These are phyloP conservation scores for Perkinsus chesapeaki DNA, from an alignment of 169 alveolate species.

Conservation along the genomic window DNA sequence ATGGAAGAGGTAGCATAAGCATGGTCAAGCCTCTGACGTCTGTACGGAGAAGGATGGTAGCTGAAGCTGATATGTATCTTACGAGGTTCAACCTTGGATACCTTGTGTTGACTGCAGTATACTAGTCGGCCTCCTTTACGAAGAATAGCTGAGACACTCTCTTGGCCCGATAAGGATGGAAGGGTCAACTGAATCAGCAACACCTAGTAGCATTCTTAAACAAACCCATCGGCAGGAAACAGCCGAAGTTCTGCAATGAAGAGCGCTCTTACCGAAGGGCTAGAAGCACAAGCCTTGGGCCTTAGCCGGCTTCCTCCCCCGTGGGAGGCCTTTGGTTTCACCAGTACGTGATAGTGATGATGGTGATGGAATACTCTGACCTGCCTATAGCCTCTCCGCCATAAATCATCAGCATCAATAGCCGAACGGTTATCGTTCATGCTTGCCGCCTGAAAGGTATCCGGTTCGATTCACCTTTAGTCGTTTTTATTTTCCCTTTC, in stretches of 20 bases:
- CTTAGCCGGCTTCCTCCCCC: neutral
- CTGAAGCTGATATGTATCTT: too few species aligned
- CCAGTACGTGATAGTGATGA: neutral
- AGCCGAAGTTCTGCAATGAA: too few species aligned
- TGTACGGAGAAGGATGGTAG: too few species aligned
- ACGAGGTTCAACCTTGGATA: too few species aligned
- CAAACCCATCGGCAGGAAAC: too few species aligned
- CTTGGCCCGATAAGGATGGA: neutral
- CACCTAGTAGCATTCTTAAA: too few species aligned
- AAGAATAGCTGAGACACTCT: neutral
- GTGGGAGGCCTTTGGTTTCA: neutral
- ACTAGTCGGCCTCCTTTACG: neutral
- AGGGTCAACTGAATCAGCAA: neutral
- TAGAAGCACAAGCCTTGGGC: neutral
- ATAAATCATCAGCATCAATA: neutral
- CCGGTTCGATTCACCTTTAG: neutral
- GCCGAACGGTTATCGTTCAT: neutral
- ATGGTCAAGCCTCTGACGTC: too few species aligned
- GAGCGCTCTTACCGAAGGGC: neutral
- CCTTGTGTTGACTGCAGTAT: neutral
- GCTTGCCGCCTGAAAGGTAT: neutral
- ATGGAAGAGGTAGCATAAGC: too few species aligned
- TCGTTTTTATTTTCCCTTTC: neutral
- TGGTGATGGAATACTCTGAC: neutral
- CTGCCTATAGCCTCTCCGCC: neutral